phyloP scores from a whole-genome alignment of 148 eudicot genomes.

The Heliamphora exappendiculata region DNA sequence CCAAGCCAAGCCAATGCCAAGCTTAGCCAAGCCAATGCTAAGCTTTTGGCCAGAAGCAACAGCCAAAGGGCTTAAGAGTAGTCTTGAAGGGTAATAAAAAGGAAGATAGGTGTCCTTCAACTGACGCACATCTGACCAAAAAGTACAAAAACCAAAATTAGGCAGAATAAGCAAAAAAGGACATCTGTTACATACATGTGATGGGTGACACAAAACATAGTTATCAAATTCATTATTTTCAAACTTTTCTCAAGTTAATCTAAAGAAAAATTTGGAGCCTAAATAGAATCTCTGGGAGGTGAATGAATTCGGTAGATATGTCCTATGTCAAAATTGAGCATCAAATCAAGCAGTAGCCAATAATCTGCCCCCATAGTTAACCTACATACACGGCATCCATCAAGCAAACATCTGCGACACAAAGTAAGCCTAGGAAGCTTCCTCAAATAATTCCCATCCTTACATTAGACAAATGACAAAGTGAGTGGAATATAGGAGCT shows the following conservation, averaged over 20 bases:
- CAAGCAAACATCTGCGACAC: neutral
- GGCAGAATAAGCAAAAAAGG: neutral
- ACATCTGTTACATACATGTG: neutral
- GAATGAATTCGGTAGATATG: neutral
- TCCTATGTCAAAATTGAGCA: neutral
- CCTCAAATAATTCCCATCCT: neutral
- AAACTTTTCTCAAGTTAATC: neutral
- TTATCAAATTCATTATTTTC: neutral
- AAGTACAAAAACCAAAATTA: neutral
- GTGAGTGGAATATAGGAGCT: neutral
- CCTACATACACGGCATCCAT: neutral
- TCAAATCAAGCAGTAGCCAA: neutral
- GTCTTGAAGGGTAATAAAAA: neutral
- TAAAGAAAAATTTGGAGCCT: neutral
- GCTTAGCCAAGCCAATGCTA: neutral
- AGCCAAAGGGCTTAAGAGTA: neutral
- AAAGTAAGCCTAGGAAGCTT: slow-evolving; percentile 10
- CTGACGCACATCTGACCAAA: neutral
- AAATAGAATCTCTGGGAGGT: neutral
- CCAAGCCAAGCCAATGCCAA: neutral
- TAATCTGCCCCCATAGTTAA: neutral
- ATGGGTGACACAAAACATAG: neutral
- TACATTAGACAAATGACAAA: slow-evolving; percentile 7
- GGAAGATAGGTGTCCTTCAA: neutral
- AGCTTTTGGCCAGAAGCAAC: neutral